phyloP scores from a whole-genome alignment of 2,329 filamentous ascomycete genomes.

The Ophiosphaerella narmari region DNA sequence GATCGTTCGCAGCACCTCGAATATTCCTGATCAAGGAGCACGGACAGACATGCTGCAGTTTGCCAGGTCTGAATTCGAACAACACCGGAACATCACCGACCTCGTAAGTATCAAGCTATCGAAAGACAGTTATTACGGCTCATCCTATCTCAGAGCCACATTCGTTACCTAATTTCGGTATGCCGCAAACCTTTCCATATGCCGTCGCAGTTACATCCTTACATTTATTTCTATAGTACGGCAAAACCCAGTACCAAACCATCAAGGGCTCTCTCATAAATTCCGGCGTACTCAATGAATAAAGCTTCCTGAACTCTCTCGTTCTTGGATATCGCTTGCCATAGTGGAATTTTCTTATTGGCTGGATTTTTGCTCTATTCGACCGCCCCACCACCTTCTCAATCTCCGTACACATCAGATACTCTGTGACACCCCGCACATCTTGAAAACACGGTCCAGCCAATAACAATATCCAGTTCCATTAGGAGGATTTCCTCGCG shows the following conservation, averaged over 20 bases:
- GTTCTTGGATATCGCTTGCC: no score
- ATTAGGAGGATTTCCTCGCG: no score
- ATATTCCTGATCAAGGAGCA: conserved; percentile 35
- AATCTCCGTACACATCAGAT: background rate
- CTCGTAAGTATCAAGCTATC: conserved; percentile 40
- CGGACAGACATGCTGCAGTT: conserved; percentile 53
- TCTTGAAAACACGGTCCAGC: no score
- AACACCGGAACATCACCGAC: conserved; percentile 52
- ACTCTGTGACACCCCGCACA: no score
- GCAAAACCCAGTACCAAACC: conserved; percentile 56
- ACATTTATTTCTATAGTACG: conserved; percentile 37
- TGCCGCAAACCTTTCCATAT: conserved; percentile 2
- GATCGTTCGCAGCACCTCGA: conserved; percentile 50
- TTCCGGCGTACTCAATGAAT: conserved; percentile 35
- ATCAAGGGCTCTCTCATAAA: conserved; percentile 50
- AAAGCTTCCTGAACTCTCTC: conserved; percentile 1
- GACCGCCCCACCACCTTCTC: background rate
- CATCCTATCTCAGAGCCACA: conserved; percentile 45
- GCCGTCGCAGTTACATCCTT: no score
- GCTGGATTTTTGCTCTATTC: background rate
- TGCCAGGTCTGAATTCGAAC: conserved; percentile 55
- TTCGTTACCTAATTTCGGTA: conserved; percentile 55
- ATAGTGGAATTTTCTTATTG: background rate
- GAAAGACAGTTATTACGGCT: conserved; percentile 1
- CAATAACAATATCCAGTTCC: no score